Conservation (phyloP, 2,329 filamentous ascomycete species). For the Aspergillus sp. region DNA sequence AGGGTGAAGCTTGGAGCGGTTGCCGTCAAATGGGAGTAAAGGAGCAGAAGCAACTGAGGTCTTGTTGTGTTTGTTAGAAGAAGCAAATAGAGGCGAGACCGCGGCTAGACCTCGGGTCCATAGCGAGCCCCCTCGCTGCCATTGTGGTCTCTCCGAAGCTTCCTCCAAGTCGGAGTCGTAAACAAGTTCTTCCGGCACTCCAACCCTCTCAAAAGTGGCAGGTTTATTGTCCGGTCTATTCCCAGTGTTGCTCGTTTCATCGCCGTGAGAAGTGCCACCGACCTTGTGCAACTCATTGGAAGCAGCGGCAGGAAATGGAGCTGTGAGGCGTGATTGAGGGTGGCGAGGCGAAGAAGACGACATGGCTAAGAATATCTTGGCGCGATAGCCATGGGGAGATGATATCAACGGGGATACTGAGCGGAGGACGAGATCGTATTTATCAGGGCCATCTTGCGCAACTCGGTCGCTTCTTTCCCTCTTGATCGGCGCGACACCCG, state of each 20-base stretch:
- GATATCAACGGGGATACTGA: background rate
- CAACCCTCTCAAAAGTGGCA: background rate
- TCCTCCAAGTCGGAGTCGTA: slow-evolving; percentile 3
- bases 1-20: slow-evolving; percentile 5
- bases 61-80: background rate
- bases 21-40: slow-evolving; percentile 10
- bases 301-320: background rate
- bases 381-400: background rate
- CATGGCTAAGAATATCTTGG: slow-evolving; percentile 7
- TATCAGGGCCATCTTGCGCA: background rate
- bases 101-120: slow-evolving; percentile 14
- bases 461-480: slow-evolving; percentile 9
- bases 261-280: background rate
- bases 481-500: background rate
- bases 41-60: slow-evolving; percentile 6
- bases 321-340: background rate
- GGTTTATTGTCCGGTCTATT: background rate
- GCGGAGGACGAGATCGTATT: background rate
- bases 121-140: background rate
- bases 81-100: slow-evolving; percentile 11
- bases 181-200: background rate
- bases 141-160: background rate
- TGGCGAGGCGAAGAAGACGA: background rate
- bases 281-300: no score
- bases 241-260: background rate